Percentiles rank a stretch among this genome's conserved stretches.
These are phyloP conservation scores for Chytriomyces sp. DNA, from an alignment of 192 early-diverging fungal genomes.

Conservation along the genomic window DNA sequence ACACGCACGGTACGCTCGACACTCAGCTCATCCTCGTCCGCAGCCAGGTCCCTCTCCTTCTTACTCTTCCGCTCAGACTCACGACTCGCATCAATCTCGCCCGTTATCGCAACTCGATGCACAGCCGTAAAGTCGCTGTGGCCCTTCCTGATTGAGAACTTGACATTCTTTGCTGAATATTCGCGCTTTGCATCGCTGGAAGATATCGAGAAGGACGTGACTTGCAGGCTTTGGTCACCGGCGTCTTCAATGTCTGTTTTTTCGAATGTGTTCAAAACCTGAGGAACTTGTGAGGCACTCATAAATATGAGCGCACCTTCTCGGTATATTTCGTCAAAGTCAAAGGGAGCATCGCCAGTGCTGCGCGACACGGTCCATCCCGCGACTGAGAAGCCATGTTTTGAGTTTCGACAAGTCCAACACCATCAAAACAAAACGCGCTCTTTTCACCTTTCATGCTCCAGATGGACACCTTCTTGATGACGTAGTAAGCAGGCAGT, in stretches of 20 bases:
- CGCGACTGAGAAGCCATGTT: constrained; percentile 20
- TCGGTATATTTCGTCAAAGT: constrained; percentile 33
- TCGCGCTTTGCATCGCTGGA: constrained; percentile 3
- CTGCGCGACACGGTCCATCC: constrained; percentile 29
- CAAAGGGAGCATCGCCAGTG: constrained; percentile 12
- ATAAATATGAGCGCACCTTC: constrained; percentile 15
- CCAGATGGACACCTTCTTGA: constrained; percentile 38
- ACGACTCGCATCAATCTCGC: constrained; percentile 18
- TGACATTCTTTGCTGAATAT: constrained; percentile 13
- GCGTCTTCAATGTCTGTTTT: constrained; percentile 34
- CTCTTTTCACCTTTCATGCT: constrained; percentile 31
- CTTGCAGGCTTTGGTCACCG: constrained; percentile 28
- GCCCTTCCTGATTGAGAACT: constrained; percentile 24
- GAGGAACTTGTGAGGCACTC: no score
- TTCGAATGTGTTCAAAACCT: no score
- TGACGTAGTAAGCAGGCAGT: background rate
- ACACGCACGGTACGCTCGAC: no score
- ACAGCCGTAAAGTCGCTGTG: constrained; percentile 25
- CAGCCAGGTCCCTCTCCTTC: background rate
- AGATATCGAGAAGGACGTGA: constrained; percentile 25
- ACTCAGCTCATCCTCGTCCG: no score
- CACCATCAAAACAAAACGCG: background rate
- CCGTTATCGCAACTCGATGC: constrained; percentile 23
- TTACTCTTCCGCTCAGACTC: constrained; percentile 1
- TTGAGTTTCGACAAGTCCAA: background rate